These are phyloP conservation scores for Metschnikowia corniflorae DNA, from an alignment of 805 yeast species.

Conservation along the genomic window DNA sequence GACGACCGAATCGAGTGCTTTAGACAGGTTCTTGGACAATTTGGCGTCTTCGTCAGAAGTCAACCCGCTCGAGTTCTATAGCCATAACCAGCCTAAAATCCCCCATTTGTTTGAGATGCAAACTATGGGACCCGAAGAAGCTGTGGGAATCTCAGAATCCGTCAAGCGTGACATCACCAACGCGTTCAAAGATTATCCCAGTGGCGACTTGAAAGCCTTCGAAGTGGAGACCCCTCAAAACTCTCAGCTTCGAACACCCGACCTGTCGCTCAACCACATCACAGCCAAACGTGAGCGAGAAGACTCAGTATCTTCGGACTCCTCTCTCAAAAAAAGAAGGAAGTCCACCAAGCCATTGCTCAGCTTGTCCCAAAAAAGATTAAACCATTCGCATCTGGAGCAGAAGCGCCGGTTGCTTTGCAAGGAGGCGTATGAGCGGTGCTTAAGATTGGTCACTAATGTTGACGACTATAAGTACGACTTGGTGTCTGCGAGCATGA, in stretches of 20 bases:
- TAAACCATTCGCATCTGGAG: conserved; percentile 41
- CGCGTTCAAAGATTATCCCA: conserved; percentile 31
- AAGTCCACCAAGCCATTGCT: conserved; percentile 37
- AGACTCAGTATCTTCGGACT: conserved; percentile 1
- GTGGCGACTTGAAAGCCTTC: conserved; percentile 14
- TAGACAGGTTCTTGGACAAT: conserved; percentile 40
- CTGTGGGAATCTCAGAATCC: conserved; percentile 10
- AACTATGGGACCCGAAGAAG: conserved; percentile 24
- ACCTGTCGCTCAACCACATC: conserved; percentile 20
- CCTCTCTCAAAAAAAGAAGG: conserved; percentile 18
- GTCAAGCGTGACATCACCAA: conserved; percentile 29
- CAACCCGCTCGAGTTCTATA: conserved; percentile 33
- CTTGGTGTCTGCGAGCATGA: conserved; percentile 22
- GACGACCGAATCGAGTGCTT: conserved; percentile 19
- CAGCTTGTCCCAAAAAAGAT: conserved; percentile 37
- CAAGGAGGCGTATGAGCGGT: conserved; percentile 42
- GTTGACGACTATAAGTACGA: conserved; percentile 36
- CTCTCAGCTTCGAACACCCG: conserved; percentile 29
- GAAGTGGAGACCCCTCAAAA: conserved; percentile 1
- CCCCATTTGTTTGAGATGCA: conserved; percentile 26
- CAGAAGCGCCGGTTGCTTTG: conserved; percentile 43
- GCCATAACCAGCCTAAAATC: conserved; percentile 8
- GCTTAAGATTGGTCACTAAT: conserved; percentile 37
- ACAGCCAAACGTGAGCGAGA: conserved; percentile 3
- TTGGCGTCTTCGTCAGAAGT: conserved; percentile 29